Evolutionary conservation across 164 flowering plant species (phyloP), one percentile per base, ranked within the genome.

Genomic region (Chloranthus sessilifolius): DNA sequence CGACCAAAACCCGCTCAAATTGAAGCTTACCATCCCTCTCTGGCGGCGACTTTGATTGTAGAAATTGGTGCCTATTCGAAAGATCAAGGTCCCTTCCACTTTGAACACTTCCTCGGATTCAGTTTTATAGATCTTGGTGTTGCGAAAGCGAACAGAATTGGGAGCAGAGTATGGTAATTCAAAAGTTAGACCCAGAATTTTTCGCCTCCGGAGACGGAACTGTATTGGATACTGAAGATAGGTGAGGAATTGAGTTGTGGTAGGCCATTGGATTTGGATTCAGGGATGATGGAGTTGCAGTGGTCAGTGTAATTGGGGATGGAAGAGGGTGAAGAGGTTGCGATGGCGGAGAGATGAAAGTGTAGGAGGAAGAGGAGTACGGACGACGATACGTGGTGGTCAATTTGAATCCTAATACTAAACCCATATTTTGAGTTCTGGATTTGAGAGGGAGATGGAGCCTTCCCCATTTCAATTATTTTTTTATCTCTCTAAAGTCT

Each of bases 1-100:
- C 3, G 79, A 70, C 82, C 81, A 82, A 52, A 70, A 80, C 22
- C 90, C 90, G 11, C 45, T 11, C 17, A 82, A 26, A 1, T n/a
- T 7, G 48, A 75, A 75, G 3, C 7, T 38, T n/a, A 64, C 1
- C 0, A 36, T 28, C 7, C 55, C 43, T 19, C 56, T 44, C 52
- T 22, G 33, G 3, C 19, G 7, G 16, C 34, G 30, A 31, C 44
- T 40, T 50, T 23, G 15, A 12, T n/a, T n/a, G n/a, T n/a, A 55
- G 7, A n/a, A n/a, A n/a, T n/a, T 12, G 23, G 16, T 39, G 7
- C 36, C 23, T 20, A 24, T 35, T 16, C 20, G 44, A 12, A 67
- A 7, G 11, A 3, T 27, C 50, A 67, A 34, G 11, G 17, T 50
- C 8, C 53, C 64, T 11, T 55, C 52, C 21, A 71, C 34, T 42